Base-by-base conservation (phyloP, 176 grass and related monocot genomes). In the Stipa capillata region DNA sequence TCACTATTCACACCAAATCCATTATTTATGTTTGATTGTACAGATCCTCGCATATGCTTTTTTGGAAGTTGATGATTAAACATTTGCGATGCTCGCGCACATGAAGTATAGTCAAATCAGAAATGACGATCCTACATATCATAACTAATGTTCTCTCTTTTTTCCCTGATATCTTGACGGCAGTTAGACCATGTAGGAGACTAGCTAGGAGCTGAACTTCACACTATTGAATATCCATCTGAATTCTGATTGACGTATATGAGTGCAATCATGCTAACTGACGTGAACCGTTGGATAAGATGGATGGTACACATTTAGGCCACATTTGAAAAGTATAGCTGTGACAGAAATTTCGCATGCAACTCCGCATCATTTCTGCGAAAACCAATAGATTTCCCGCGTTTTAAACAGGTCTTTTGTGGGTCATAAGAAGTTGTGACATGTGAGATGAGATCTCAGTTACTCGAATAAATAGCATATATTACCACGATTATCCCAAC, bases 401-500 rank as follows among this genome's bases (percentile, higher is more conserved):
- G 47, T 20, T 50, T 17, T 50, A 50, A 50, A 50, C 17, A 0
- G 3, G 17, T 15, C 17, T 20, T 48, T 16, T 48, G 18, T n/a
- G 48, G 17, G 55, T 6, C 54, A 6, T 58, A 2, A 58, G 29
- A 61, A 61, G 16, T 5, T n/a, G 4, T n/a, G n/a, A n/a, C n/a
- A n/a, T n/a, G n/a, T n/a, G n/a, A n/a, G n/a, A n/a, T 53, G 65
- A 61, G 83, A 47, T 2, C 49, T n/a, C n/a, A n/a, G n/a, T 60
- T 65, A 73, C 39, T 32, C 13, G 1, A 45, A 81, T 23, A 85
- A 31, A 71, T 20, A 85, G 53, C 62, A 85, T 81, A 89, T 64
- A 77, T 71, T 77, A 39, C 64, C 63, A 65, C 52, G 32, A 76
- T 70, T 51, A 75, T 29, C 51, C 33, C 53, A 76, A 16, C 69